Percentiles rank a stretch among this genome's conserved stretches.
Conservation (phyloP, 2,329 filamentous ascomycete genomes). For the Neofusicoccum sp. region DNA sequence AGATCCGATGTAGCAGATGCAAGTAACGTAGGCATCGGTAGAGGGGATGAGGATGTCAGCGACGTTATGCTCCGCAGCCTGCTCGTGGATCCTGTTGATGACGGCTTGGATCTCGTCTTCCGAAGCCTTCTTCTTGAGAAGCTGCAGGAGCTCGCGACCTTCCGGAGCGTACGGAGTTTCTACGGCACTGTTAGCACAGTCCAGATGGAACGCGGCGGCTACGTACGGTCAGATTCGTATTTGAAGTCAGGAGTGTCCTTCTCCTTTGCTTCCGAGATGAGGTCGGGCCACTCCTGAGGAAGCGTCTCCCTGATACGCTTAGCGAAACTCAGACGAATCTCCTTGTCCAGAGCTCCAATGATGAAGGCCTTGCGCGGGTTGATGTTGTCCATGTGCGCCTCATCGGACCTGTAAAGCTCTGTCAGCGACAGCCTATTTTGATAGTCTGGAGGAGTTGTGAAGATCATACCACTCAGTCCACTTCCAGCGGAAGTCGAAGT, state of each 20-base stretch:
- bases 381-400: constrained; percentile 71
- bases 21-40: constrained; percentile 90
- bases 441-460: too few species aligned
- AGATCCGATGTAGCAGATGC: constrained; percentile 87
- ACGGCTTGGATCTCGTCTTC: constrained; percentile 84
- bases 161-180: constrained; percentile 78
- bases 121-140: constrained; percentile 79
- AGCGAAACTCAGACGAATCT: constrained; percentile 93
- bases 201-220: too few species aligned
- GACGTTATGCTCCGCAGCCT: constrained; percentile 67
- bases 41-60: constrained; percentile 77
- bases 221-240: constrained; percentile 70
- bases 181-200: constrained; percentile 58
- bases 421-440: constrained; percentile 32
- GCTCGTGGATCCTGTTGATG: constrained; percentile 77
- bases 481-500: constrained; percentile 99
- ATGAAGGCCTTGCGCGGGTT: constrained; percentile 95
- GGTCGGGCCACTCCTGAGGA: constrained; percentile 73
- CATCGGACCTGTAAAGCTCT: constrained; percentile 69
- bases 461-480: constrained; percentile 99
- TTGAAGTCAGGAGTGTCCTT: constrained; percentile 97
- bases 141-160: constrained; percentile 74
- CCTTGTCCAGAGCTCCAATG: constrained; percentile 85
- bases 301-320: constrained; percentile 94
- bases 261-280: constrained; percentile 86